These are phyloP conservation scores for Pisolithus thermaeus DNA, from an alignment of 1,284 basidiomycete genomes.

Conservation along the genomic window DNA sequence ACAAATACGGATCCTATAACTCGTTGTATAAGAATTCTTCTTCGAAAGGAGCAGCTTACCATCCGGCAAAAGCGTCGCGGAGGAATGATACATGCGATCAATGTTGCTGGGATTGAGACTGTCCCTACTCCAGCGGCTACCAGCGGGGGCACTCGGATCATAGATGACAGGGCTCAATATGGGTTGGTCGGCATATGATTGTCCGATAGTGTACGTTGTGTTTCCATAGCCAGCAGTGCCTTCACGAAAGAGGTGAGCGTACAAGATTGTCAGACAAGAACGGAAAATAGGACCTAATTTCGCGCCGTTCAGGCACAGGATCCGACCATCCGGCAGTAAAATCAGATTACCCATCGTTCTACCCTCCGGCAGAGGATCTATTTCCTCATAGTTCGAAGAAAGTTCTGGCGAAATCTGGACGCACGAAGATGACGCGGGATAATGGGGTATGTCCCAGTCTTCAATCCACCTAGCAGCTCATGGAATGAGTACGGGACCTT, in stretches of 20 bases:
- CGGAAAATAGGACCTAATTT: constrained; percentile 26
- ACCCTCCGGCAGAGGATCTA: constrained; percentile 67
- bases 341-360: constrained; percentile 79
- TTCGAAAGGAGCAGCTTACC: constrained; percentile 34
- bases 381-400: constrained; percentile 44
- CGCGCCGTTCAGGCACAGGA: constrained; percentile 72
- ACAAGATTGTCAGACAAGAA: constrained; percentile 7
- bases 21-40: not conserved
- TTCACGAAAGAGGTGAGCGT: constrained; percentile 25
- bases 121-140: constrained; percentile 58
- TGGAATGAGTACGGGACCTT: not conserved
- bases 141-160: constrained; percentile 51
- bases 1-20: constrained; percentile 56
- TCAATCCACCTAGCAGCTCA: constrained; percentile 33
- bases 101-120: constrained; percentile 53
- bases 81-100: constrained; percentile 78
- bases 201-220: constrained; percentile 40
- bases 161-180: constrained; percentile 54
- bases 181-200: constrained; percentile 53
- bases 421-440: constrained; percentile 51
- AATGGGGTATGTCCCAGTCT: constrained; percentile 43
- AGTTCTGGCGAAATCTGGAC: constrained; percentile 56
- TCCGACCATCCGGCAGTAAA: constrained; percentile 64
- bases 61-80: constrained; percentile 72
- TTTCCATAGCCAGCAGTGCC: constrained; percentile 57